Conservation (phyloP, 352 stramenopile genomes). For the Phytophthora uliginosa region DNA sequence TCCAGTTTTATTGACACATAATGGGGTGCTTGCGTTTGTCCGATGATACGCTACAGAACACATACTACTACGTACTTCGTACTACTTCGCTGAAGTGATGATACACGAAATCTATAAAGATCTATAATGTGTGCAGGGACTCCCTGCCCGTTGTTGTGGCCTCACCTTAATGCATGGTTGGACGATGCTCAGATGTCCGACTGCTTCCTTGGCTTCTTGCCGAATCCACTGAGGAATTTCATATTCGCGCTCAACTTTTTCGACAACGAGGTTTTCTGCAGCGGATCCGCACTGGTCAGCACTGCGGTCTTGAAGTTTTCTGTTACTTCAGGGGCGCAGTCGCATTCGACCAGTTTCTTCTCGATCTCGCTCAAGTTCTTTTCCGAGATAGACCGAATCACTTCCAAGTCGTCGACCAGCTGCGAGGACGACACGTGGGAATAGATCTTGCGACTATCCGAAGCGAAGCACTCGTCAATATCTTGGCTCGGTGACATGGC, state of each 20-base stretch:
- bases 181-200: constrained; percentile 33
- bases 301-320: constrained; percentile 69
- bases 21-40: no score
- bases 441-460: constrained; percentile 82
- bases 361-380: constrained; percentile 86
- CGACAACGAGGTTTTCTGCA: constrained; percentile 59
- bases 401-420: constrained; percentile 62
- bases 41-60: constrained; percentile 26
- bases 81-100: constrained; percentile 45
- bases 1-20: constrained; percentile 14
- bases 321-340: constrained; percentile 48
- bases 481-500: constrained; percentile 67
- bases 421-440: constrained; percentile 65
- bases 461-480: constrained; percentile 82
- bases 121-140: neutral
- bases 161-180: neutral
- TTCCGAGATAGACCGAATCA: constrained; percentile 72
- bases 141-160: neutral
- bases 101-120: constrained; percentile 19
- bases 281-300: constrained; percentile 42
- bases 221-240: constrained; percentile 79
- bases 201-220: constrained; percentile 64
- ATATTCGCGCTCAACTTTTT: constrained; percentile 86
- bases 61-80: constrained; percentile 36
- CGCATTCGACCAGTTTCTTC: constrained; percentile 60